Evolutionary conservation across 176 grass and related monocot genomes (phyloP).

Genomic region (Dendrocalamus sinicus): DNA sequence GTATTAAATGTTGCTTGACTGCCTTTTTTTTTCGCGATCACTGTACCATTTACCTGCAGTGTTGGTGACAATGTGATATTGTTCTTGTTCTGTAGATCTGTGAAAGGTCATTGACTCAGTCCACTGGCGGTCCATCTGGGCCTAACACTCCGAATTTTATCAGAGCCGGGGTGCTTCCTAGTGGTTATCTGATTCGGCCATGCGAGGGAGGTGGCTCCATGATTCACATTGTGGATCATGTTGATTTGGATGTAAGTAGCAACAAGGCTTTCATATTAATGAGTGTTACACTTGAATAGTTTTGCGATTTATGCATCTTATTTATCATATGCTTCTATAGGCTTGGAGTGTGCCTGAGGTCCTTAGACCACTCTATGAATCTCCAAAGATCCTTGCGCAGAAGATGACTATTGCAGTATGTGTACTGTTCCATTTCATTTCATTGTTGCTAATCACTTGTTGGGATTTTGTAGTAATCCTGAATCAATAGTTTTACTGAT

Average conservation of each 20-base stretch:
- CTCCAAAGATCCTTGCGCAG: slow-evolving; percentile 88
- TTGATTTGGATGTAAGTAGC: slow-evolving; percentile 91
- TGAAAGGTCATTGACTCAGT: slow-evolving; percentile 92
- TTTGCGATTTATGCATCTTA: not conserved
- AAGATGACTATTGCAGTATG: slow-evolving; percentile 91
- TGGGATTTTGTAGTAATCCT: not conserved
- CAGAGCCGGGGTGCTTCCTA: slow-evolving; percentile 91
- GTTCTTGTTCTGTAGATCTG: slow-evolving; percentile 69
- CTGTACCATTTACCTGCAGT: not conserved
- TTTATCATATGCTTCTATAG: slow-evolving; percentile 36
- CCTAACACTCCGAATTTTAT: slow-evolving; percentile 75
- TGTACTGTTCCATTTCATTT: slow-evolving; percentile 10
- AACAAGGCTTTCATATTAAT: slow-evolving; percentile 1
- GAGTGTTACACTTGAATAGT: not conserved
- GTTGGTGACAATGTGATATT: slow-evolving; percentile 10
- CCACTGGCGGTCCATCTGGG: slow-evolving; percentile 85
- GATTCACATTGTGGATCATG: slow-evolving; percentile 99
- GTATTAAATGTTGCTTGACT: slow-evolving; percentile 7
- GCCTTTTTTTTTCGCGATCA: not conserved
- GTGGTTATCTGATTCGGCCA: slow-evolving; percentile 94
- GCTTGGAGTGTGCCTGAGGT: slow-evolving; percentile 94
- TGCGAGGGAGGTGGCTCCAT: slow-evolving; percentile 98
- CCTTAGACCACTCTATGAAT: slow-evolving; percentile 87
- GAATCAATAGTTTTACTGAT: slow-evolving; percentile 4
- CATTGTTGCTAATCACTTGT: not conserved